These are phyloP conservation scores for Nitzschia sp. DNA, from an alignment of 108 stramenopile species.

Conservation along the genomic window DNA sequence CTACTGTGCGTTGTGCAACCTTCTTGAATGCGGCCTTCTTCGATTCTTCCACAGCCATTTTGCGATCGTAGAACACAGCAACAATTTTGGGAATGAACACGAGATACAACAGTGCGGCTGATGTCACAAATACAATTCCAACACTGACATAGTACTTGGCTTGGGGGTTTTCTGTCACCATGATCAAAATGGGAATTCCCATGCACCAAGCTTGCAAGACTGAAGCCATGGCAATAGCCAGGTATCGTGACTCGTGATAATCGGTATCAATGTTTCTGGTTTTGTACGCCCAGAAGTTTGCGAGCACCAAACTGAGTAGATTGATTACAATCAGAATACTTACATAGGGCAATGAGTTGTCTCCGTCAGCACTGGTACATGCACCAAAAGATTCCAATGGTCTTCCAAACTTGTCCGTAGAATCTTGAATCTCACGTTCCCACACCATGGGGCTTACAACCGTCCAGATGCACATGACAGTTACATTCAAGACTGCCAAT, in stretches of 20 bases:
- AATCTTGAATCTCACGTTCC: conserved; percentile 7
- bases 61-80: background rate
- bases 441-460: conserved; percentile 23
- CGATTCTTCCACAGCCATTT: background rate
- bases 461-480: conserved; percentile 30
- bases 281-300: conserved; percentile 28
- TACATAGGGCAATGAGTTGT: background rate
- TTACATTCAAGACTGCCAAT: conserved; percentile 22
- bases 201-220: background rate
- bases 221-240: conserved; percentile 20
- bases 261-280: conserved; percentile 36
- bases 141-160: conserved; percentile 20
- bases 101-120: conserved; percentile 1
- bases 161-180: conserved; percentile 24
- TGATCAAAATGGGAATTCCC: conserved; percentile 26
- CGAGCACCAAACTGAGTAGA: conserved; percentile 24
- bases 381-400: conserved; percentile 5
- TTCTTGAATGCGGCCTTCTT: background rate
- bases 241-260: conserved; percentile 26
- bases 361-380: background rate
- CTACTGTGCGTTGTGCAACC: background rate
- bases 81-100: conserved; percentile 20
- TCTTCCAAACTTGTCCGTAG: conserved; percentile 7
- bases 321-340: conserved; percentile 21
- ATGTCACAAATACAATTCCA: conserved; percentile 28